These are phyloP conservation scores for Leptoxyphium fumago DNA, from an alignment of 2,329 filamentous ascomycete genomes.

Conservation along the genomic window DNA sequence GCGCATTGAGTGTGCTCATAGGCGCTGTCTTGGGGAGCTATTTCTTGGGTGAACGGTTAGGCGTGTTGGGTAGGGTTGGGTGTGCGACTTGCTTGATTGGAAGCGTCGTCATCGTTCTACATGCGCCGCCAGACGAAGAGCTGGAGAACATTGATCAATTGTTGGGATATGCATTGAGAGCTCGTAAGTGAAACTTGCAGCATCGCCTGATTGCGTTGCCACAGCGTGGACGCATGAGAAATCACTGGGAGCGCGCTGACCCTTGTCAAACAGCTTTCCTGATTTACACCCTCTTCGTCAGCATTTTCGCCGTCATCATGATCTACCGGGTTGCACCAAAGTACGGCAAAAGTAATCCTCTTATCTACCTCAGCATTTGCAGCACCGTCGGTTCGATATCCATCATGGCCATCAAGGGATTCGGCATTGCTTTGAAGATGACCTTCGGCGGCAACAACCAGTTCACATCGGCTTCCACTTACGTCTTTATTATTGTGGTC, in stretches of 20 bases:
- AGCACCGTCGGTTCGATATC: constrained; percentile 93
- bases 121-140: constrained; percentile 86
- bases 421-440: constrained; percentile 92
- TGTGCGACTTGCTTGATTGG: constrained; percentile 94
- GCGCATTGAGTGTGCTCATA: constrained; percentile 86
- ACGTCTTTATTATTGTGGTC: constrained; percentile 91
- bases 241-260: constrained; percentile 4
- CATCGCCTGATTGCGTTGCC: background rate
- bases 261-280: constrained; percentile 54
- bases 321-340: constrained; percentile 86
- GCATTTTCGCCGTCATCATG: constrained; percentile 78
- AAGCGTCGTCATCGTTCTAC: constrained; percentile 91
- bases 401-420: constrained; percentile 98
- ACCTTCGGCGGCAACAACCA: constrained; percentile 90
- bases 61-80: constrained; percentile 81
- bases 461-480: constrained; percentile 86
- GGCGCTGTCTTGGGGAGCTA: constrained; percentile 88
- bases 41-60: constrained; percentile 78
- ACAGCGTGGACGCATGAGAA: background rate
- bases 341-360: constrained; percentile 86
- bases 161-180: constrained; percentile 74
- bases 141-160: constrained; percentile 88
- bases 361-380: constrained; percentile 95
- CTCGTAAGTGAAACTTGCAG: constrained; percentile 46
- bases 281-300: constrained; percentile 66